Evolutionary conservation across 108 stramenopile species (phyloP), one percentile per base, ranked within the genome.

Genomic region (Stephanodiscus minutulus): DNA sequence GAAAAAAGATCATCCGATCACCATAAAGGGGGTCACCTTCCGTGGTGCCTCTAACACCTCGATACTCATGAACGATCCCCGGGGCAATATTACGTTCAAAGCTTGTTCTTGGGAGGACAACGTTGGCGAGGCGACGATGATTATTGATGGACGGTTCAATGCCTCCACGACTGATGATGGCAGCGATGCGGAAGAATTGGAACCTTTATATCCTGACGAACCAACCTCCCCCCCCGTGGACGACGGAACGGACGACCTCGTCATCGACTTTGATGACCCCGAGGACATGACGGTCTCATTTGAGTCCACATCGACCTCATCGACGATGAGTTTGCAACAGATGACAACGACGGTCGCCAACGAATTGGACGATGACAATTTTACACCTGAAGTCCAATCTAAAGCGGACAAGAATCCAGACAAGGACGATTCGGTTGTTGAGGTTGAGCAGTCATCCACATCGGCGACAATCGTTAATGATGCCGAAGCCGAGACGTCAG

Each of bases 1-100:
- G 10, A 7, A 58, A 18, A 15, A 11, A 33, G 29, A 22, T 41
- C 46, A 66, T 43, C 28, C 61, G 4, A 46, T 73, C n/a, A 68
- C 66, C 4, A 29, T 79, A 5, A 37, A 20, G 53, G 79, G 79
- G 31, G 63, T 79, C 4, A 50, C 61, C 8, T 79, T 79, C 41
- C 67, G 60, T 18, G 20, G 49, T 9, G 71, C 79, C 17, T 33
- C 43, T 3, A 29, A 66, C 33, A 31, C 79, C 11, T 69, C 68
- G 15, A 54, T 79, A 21, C 24, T 72, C 4, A 72, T 79, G 79
- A 54, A 79, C 50, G 79, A 79, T 72, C 79, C 79, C 17, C 59
- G 72, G 2, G 79, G 79, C 25, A 66, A 57, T 15, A 63, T 73
- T 24, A n/a, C 31, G 10, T 73, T 79, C 61, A 66, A 73, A 10